These are phyloP conservation scores for Nakazawaea populi DNA, from an alignment of 805 yeast species.

Conservation along the genomic window DNA sequence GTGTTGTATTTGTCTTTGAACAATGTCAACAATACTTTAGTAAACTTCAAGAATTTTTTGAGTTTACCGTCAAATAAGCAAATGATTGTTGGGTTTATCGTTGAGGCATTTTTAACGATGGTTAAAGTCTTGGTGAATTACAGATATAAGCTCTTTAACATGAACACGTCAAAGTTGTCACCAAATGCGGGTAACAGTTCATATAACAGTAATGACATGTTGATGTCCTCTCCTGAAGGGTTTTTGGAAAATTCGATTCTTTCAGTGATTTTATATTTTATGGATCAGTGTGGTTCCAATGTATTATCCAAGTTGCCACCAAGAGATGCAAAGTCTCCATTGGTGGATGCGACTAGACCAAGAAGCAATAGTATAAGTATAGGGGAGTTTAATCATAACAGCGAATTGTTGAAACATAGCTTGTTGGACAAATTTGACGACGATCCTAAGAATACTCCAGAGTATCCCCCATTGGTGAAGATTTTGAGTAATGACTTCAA, in stretches of 20 bases:
- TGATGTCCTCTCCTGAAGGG: conserved; percentile 9
- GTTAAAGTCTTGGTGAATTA: conserved; percentile 34
- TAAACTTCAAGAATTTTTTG: conserved; percentile 23
- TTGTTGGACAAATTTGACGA: conserved; percentile 7
- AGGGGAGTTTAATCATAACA: conserved; percentile 20
- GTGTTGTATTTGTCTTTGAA: conserved; percentile 31
- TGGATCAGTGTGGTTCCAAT: conserved; percentile 21
- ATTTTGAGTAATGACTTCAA: conserved; percentile 17
- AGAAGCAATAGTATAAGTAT: conserved; percentile 13
- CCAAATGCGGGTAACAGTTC: background rate
- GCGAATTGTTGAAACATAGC: conserved; percentile 17
- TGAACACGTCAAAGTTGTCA: conserved; percentile 17
- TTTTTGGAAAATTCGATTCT: conserved; percentile 21
- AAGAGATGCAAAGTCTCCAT: background rate
- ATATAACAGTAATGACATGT: conserved; percentile 16
- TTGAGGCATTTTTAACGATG: conserved; percentile 41
- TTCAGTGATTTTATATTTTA: conserved; percentile 21
- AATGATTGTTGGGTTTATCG: conserved; percentile 29
- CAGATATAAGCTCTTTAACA: conserved; percentile 18
- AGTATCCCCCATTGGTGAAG: conserved; percentile 10
- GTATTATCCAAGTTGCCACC: conserved; percentile 8
- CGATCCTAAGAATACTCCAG: conserved; percentile 7
- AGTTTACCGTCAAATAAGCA: conserved; percentile 27
- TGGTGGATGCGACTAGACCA: background rate
- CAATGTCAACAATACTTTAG: conserved; percentile 20